phyloP scores from a whole-genome alignment of 2,329 filamentous ascomycete genomes.

The Emmonsiellopsis sp. region DNA sequence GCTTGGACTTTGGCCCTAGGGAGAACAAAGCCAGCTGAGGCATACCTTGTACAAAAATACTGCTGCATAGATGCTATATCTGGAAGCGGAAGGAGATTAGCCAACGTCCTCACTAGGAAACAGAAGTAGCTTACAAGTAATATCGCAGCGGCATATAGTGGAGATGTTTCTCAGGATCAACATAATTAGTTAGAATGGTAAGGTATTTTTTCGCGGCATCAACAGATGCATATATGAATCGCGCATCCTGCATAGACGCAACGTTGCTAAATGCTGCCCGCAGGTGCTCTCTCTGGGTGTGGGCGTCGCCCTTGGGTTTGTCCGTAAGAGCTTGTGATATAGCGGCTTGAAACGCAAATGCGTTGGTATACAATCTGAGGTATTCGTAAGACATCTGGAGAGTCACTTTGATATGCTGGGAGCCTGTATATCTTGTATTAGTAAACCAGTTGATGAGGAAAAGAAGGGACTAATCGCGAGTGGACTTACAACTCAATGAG shows the following conservation, averaged over 20 bases:
- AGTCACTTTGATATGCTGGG: conserved; percentile 56
- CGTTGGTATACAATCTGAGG: conserved; percentile 62
- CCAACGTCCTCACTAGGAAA: not conserved
- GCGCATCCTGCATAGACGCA: conserved; percentile 51
- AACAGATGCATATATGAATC: conserved; percentile 58
- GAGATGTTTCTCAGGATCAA: conserved; percentile 49
- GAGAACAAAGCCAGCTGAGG: not conserved
- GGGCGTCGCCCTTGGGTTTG: conserved; percentile 27
- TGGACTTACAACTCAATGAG: conserved; percentile 48
- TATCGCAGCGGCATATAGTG: conserved; percentile 57
- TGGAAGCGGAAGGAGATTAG: conserved; percentile 12
- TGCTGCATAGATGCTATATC: conserved; percentile 50
- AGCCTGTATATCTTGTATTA: conserved; percentile 33
- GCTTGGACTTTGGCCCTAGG: not conserved
- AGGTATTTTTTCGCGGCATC: conserved; percentile 55
- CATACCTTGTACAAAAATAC: conserved; percentile 56
- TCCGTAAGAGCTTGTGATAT: conserved; percentile 42
- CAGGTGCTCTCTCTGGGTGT: conserved; percentile 30
- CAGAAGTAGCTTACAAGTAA: conserved; percentile 42
- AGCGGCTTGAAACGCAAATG: conserved; percentile 66
- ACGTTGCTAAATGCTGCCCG: conserved; percentile 43
- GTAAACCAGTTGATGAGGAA: not conserved
- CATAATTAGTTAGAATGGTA: conserved; percentile 49
- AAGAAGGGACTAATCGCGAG: not conserved
- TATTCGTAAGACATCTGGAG: conserved; percentile 64